phyloP scores from a whole-genome alignment of 345 rosid genomes.

The Gynandropsis gynandra region DNA sequence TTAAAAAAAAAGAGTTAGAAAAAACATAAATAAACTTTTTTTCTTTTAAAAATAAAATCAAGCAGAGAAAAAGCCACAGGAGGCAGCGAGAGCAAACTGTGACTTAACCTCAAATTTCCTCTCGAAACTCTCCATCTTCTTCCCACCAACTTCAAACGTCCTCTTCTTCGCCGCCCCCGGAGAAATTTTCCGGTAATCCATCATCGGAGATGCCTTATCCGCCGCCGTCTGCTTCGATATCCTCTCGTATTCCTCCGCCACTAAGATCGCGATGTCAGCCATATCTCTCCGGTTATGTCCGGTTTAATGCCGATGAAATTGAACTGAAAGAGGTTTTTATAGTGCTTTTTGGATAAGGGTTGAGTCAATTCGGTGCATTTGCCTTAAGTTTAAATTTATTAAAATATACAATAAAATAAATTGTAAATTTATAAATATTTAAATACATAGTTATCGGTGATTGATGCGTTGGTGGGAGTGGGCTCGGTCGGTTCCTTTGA shows the following conservation, averaged over 20 bases:
- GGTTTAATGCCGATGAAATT: not conserved
- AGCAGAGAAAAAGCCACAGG: slow-evolving; percentile 27
- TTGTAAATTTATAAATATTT: slow-evolving; percentile 1
- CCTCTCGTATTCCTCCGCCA: slow-evolving; percentile 25
- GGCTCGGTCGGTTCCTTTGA: too few relatives aligned
- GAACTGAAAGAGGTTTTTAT: slow-evolving; percentile 11
- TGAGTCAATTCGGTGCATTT: too few relatives aligned
- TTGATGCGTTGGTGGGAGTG: too few relatives aligned
- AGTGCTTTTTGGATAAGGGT: slow-evolving; percentile 23
- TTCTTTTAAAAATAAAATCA: too few relatives aligned
- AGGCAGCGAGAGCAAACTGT: slow-evolving; percentile 25
- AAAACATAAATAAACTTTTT: too few relatives aligned
- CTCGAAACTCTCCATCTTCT: slow-evolving; percentile 16
- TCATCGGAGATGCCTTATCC: slow-evolving; percentile 6
- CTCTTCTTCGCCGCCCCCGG: slow-evolving; percentile 17
- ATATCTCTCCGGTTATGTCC: slow-evolving; percentile 2
- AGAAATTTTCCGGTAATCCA: slow-evolving; percentile 1
- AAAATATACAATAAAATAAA: not conserved
- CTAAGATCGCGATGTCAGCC: slow-evolving; percentile 24
- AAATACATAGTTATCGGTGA: not conserved
- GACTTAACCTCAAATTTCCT: slow-evolving; percentile 21
- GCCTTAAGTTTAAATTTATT: not conserved
- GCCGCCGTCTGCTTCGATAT: slow-evolving; percentile 15
- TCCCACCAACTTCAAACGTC: slow-evolving; percentile 2
- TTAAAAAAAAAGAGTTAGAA: not conserved